Base-by-base conservation (phyloP, 2,329 filamentous ascomycete species). In the Beauveria scarabaeidicola region DNA sequence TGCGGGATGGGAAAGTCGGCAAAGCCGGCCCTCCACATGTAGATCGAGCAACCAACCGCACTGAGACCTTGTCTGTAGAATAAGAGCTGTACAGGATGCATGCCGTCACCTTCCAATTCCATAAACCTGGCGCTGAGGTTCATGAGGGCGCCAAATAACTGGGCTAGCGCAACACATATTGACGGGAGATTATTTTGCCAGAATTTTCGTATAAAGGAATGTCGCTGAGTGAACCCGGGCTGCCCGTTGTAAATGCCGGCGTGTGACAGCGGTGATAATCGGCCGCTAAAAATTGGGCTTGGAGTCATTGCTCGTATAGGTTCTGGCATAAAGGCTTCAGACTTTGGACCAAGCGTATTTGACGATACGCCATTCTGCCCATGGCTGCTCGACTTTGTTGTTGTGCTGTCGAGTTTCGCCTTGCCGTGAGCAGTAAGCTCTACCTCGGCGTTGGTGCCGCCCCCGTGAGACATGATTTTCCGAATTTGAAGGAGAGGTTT, bases 141-240 rank as follows among this genome's bases (percentile, higher is more conserved):
- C 92, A 96, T 96, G 56, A 89, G 73, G 0, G 88, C 86, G 1
- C 87, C 90, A 66, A 96, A 96, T 40, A 94, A 76, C 72, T 96
- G 91, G 0, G 90, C 82, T 2, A 87, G 62, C 19, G 91, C 77
- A 47, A 96, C 89, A 48, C 91, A 77, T 23, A 88, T 76, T 21
- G 92, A 80, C 2, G 89, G 89, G 64, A 87, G 86, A 67, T 94
- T 91, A 58, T 77, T 75, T 5, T 73, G 63, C 87, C 87, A 91
- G 63, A 83, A 74, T 23, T 61, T 62, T 23, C 63, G 55, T 61
- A 68, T 63, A 11, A 77, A 48, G 3, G 66, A 65, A 40, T 29
- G 44, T 44, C 54, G 54, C 32, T 36, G 41, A 9, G n/a, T 23
- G n/a, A 48, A 29, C 10, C 27, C 32, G n/a, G 11, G 10, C 41